Evolutionary conservation across 176 grass and related monocot species (phyloP).

Genomic region (Thinopyrum elongatum): DNA sequence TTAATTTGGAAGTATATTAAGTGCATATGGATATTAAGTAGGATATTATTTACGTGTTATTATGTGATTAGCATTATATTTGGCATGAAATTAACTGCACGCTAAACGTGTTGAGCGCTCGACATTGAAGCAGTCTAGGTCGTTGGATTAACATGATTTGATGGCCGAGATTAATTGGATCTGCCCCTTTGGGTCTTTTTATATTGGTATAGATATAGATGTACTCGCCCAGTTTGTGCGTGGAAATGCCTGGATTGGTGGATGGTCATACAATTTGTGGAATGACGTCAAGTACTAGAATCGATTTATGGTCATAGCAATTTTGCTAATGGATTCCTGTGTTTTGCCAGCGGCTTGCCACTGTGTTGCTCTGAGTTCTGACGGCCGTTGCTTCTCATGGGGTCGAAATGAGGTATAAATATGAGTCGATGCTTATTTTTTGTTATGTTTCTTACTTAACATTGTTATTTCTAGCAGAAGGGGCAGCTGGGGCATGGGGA

Average conservation of each 20-base stretch:
- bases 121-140: no score
- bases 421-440: background rate
- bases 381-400: constrained; percentile 91
- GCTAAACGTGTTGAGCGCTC: no score
- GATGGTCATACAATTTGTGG: background rate
- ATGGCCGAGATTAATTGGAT: no score
- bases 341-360: constrained; percentile 74
- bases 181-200: no score
- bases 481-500: constrained; percentile 95
- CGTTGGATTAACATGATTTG: no score
- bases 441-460: constrained; percentile 30
- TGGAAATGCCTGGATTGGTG: background rate
- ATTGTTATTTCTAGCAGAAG: constrained; percentile 54
- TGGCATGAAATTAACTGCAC: no score
- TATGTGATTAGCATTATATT: no score
- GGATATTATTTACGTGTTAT: no score
- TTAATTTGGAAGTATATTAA: no score
- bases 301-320: background rate
- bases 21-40: no score
- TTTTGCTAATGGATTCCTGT: constrained; percentile 14
- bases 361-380: constrained; percentile 81
- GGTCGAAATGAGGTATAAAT: constrained; percentile 87
- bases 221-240: background rate
- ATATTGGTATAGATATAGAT: no score
- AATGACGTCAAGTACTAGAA: background rate